Evolutionary conservation across 805 yeast genomes (phyloP).

Genomic region (Candida ortonii): DNA sequence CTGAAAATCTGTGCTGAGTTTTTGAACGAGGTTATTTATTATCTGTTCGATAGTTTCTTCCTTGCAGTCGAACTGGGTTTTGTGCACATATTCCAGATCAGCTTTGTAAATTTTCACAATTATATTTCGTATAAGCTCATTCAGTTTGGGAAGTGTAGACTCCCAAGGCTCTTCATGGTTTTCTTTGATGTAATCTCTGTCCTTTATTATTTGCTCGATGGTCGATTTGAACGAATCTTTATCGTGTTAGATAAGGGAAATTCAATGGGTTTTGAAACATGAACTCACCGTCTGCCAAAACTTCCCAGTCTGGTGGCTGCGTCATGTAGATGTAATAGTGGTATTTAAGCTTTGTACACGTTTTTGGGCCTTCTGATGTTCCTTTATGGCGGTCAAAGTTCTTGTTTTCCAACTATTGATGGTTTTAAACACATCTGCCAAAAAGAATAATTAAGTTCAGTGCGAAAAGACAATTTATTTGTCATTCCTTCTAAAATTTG

Average conservation of each 20-base stretch:
- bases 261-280: too few relatives aligned
- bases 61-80: constrained; percentile 13
- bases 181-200: constrained; percentile 16
- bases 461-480: too few relatives aligned
- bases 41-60: constrained; percentile 17
- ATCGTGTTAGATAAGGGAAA: too few relatives aligned
- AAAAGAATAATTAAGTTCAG: too few relatives aligned
- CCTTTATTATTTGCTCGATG: constrained; percentile 14
- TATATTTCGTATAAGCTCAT: constrained; percentile 9
- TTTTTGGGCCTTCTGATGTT: too few relatives aligned
- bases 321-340: too few relatives aligned
- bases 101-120: constrained; percentile 18
- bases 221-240: constrained; percentile 10
- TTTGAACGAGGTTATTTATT: constrained; percentile 10
- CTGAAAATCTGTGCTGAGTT: constrained; percentile 15
- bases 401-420: too few relatives aligned
- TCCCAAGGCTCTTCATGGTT: constrained; percentile 20
- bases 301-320: constrained; percentile 4
- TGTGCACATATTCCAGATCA: constrained; percentile 11
- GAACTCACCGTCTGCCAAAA: constrained; percentile 13
- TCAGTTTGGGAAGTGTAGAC: constrained; percentile 10
- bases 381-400: too few relatives aligned
- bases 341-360: too few relatives aligned
- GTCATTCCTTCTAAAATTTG: too few relatives aligned
- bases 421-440: too few relatives aligned